Base-by-base conservation (phyloP, 805 yeast species). In the Saccharomycopsis guyanensis region DNA sequence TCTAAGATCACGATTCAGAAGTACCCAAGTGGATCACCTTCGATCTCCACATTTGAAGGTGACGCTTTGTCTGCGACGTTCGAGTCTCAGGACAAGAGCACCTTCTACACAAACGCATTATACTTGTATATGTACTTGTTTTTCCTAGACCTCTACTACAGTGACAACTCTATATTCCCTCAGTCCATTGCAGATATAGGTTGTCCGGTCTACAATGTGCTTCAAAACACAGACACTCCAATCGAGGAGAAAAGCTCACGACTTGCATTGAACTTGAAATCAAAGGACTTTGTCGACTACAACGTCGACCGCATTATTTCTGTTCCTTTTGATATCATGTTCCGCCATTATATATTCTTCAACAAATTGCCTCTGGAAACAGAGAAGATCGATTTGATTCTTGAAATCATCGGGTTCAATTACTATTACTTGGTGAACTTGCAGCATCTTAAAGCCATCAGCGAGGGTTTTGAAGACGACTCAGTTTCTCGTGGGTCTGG, bases 301-400 rank as follows among this genome's bases (percentile, higher is more conserved):
- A 15, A 38, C 25, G 31, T 25, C 10, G 33, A 35, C 13, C 32
- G 27, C 24, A 41, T 49, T n/a, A 27, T 22, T 5, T 16, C 29
- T 5, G 32, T 51, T 51, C 84, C 93, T 0, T 55, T 84, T 15
- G 93, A 84, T 55, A 65, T 84, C 49, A 70, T 89, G 0, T 59
- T 84, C 43, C 63, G 89, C 36, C 74, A 72, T 53, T 70, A 83
- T 42, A 60, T 84, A 36, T 68, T 78, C 66, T 63, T 70, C 40
- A 70, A 77, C 47, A 76, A 76, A 45, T 62, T 84, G 22, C 93
- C 93, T 0, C 72, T 69, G 51, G 93, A 84, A 56, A 66, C 86
- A 0, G 91, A 83, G 57, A 89, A 84, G 56, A 83, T 84, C 42
- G 91, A 84, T 55, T 66, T 88, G 40, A 70, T 81, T 3, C 62